These are phyloP conservation scores for Sporothrix humicola DNA, from an alignment of 2,329 filamentous ascomycete genomes.

Conservation along the genomic window DNA sequence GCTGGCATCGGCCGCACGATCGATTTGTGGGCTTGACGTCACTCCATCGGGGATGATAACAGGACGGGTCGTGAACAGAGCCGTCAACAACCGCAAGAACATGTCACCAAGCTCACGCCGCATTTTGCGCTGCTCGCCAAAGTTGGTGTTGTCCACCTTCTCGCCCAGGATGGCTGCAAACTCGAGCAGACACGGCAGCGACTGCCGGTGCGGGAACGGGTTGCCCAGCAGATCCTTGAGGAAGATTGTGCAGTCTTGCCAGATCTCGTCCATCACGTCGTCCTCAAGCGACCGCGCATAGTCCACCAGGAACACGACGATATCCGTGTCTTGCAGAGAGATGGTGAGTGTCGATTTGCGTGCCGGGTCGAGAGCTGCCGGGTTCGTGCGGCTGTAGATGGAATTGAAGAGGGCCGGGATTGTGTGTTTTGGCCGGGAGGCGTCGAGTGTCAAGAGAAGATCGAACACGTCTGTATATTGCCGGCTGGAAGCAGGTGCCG, in stretches of 20 bases:
- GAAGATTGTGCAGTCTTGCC: constrained; percentile 92
- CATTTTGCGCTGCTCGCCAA: constrained; percentile 93
- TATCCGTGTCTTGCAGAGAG: constrained; percentile 78
- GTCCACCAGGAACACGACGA: constrained; percentile 87
- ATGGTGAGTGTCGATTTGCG: constrained; percentile 89
- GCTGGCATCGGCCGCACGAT: constrained; percentile 42
- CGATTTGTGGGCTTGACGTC: constrained; percentile 39
- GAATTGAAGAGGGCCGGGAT: constrained; percentile 95
- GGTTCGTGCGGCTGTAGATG: constrained; percentile 92
- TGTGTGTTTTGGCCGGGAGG: constrained; percentile 86
- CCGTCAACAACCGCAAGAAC: constrained; percentile 83
- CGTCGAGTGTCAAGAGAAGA: constrained; percentile 87
- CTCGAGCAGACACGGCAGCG: constrained; percentile 81
- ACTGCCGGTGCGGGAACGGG: constrained; percentile 92
- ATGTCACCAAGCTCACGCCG: constrained; percentile 87
- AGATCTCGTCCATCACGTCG: constrained; percentile 97
- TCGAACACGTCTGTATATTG: constrained; percentile 74
- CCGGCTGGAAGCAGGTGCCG: background rate
- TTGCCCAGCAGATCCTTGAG: constrained; percentile 88
- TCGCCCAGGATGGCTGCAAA: constrained; percentile 89
- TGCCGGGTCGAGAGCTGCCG: constrained; percentile 74
- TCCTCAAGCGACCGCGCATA: constrained; percentile 92
- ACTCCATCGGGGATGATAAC: constrained; percentile 68
- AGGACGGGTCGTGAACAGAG: constrained; percentile 90
- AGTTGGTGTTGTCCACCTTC: constrained; percentile 97